Base-by-base conservation (phyloP, 2,329 filamentous ascomycete species). In the Corynespora cassiicola region DNA sequence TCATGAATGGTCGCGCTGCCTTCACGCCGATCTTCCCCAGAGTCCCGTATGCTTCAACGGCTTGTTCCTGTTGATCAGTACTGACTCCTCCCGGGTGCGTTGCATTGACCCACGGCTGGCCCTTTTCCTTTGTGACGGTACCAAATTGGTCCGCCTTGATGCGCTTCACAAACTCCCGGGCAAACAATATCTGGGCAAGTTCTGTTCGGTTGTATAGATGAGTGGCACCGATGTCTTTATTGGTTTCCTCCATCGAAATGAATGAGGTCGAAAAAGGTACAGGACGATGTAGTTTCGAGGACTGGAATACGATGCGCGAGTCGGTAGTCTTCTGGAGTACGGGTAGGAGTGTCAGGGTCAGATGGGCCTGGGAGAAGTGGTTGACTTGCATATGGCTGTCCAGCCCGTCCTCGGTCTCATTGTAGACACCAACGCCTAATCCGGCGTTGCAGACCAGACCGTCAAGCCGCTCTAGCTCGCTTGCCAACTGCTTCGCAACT, bases 331-430 rank as follows among this genome's bases (percentile, higher is more conserved):
- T 65, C 42, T 70, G 60, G 6, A 78, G 66, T 22, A 70, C 47
- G 1, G 75, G 75, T 6, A 78, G 68, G 7, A 78, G 61, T 1
- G 59, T 68, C 43, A 76, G 64, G n/a, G 69, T 63, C 1, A 79
- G 65, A 47, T 77, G 76, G 42, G 75, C 70, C 45, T 77, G 75
- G 11, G 74, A 67, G 47, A 78, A 69, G 42, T 75, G 63, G 45
- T 79, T 78, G 46, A 77, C 68, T 52, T 77, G 72, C 62, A 78
- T 77, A 50, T 76, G 72, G 27, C 63, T 67, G 53, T 78, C 75
- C 33, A 81, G 61, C 17, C 76, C 73, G 39, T 82, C 75, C 35
- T 66, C 66, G 9, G 75, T 76, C 52, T 75, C 66, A 22, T 69
- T 70, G 52, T 77, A 79, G 17, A 63, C 61, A 3, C 75, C 75